A percentile compares a stretch with the other conserved stretches of the same genome.
Evolutionary conservation across 2,329 filamentous ascomycete genomes (phyloP).

Genomic region (Emmonsia crescens): DNA sequence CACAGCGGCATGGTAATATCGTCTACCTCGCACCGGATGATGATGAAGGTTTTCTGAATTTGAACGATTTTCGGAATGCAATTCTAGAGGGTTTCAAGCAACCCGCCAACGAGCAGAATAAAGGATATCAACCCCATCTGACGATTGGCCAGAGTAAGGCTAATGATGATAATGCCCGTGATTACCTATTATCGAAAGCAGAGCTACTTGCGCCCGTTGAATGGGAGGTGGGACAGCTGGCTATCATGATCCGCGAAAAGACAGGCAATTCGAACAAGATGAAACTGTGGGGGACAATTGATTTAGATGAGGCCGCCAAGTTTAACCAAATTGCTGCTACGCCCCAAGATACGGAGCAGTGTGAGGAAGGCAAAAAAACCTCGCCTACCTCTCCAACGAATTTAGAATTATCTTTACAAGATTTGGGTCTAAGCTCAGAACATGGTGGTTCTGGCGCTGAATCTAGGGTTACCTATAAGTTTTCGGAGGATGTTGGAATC

Average conservation of each 20-base stretch:
- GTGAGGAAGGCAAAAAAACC: not conserved
- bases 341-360: not conserved
- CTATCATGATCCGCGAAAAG: conserved; percentile 44
- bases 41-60: conserved; percentile 4
- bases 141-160: conserved; percentile 51
- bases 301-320: conserved; percentile 5
- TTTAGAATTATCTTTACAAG: not conserved
- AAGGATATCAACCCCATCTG: conserved; percentile 41
- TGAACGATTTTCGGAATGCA: conserved; percentile 26
- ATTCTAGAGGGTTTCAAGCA: conserved; percentile 28
- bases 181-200: conserved; percentile 45
- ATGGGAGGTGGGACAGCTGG: conserved; percentile 42
- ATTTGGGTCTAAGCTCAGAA: not conserved
- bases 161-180: conserved; percentile 34
- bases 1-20: conserved; percentile 41
- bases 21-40: conserved; percentile 30
- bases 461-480: conserved; percentile 20
- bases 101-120: conserved; percentile 16
- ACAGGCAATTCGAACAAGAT: conserved; percentile 37
- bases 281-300: conserved; percentile 46
- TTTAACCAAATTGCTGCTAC: not conserved
- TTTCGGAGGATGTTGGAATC: conserved; percentile 13
- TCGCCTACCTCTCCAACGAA: not conserved
- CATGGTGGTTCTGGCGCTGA: not conserved
- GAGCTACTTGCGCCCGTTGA: conserved; percentile 37